phyloP scores from a whole-genome alignment of 176 grass and related monocot species.

The Oryza coarctata region DNA sequence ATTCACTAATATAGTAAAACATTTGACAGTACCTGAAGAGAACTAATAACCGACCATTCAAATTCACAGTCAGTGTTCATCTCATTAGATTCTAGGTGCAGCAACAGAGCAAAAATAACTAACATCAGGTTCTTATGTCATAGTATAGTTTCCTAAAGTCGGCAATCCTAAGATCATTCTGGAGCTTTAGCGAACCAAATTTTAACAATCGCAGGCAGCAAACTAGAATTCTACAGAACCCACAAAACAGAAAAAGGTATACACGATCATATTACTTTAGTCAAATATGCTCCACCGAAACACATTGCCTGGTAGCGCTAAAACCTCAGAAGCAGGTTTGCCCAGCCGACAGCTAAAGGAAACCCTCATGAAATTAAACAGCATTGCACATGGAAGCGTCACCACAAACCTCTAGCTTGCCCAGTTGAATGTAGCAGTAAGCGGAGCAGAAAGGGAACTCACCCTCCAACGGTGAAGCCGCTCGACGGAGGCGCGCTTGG shows the following conservation, averaged over 20 bases:
- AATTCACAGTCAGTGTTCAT: not conserved
- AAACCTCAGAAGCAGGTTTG: not conserved
- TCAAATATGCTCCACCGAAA: not conserved
- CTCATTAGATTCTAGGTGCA: constrained; percentile 12
- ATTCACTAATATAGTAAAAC: not conserved
- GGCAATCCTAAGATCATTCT: not conserved
- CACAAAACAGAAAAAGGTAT: not conserved
- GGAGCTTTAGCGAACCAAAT: not conserved
- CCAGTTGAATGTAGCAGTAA: not conserved
- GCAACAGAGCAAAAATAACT: not conserved
- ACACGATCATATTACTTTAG: not conserved
- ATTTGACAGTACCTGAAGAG: not conserved
- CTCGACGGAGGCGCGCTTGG: constrained; percentile 53
- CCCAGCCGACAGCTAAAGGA: not conserved
- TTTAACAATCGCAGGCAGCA: not conserved
- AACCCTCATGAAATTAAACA: not conserved
- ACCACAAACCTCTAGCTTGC: not conserved
- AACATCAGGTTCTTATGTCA: not conserved
- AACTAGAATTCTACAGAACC: not conserved
- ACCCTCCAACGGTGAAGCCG: constrained; percentile 68
- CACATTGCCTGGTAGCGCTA: not conserved
- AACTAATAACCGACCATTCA: not conserved
- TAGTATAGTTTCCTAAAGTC: not conserved
- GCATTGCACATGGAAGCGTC: not conserved
- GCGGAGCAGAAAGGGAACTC: constrained; percentile 15